Conservation (phyloP, 106 monocot genomes). For the Amphibolis antarctica region DNA sequence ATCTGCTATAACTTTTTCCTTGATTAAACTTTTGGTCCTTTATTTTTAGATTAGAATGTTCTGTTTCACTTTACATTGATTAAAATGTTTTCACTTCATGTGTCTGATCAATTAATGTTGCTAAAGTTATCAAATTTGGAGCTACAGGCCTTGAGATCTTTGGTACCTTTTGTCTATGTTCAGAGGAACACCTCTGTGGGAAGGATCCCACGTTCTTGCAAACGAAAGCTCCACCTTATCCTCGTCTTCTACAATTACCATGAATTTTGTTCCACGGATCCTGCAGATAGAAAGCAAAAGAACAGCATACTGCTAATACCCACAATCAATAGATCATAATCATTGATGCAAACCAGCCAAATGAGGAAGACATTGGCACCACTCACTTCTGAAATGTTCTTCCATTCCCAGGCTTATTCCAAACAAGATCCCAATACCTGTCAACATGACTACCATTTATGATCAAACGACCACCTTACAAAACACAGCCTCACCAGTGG, state of each 20-base stretch:
- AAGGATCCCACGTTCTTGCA: constrained; percentile 7
- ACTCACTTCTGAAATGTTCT: constrained; percentile 9
- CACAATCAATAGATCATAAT: neutral
- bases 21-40: too few relatives aligned
- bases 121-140: neutral
- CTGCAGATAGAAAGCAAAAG: neutral
- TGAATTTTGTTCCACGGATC: constrained; percentile 11
- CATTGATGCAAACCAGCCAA: neutral
- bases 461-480: neutral
- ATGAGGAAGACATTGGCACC: neutral
- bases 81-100: too few relatives aligned
- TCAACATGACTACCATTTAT: neutral
- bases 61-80: neutral
- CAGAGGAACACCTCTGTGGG: constrained; percentile 6
- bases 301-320: neutral
- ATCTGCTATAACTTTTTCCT: too few relatives aligned
- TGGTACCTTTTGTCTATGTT: constrained; percentile 14
- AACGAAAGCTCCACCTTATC: constrained; percentile 21
- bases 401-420: constrained; percentile 1
- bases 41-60: neutral
- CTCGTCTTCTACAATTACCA: constrained; percentile 12
- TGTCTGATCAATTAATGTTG: too few relatives aligned
- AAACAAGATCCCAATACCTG: constrained; percentile 20
- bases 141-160: neutral
- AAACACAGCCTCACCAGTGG: neutral